These are phyloP conservation scores for Fusarium metavorans DNA, from an alignment of 2,329 filamentous ascomycete species.

Conservation along the genomic window DNA sequence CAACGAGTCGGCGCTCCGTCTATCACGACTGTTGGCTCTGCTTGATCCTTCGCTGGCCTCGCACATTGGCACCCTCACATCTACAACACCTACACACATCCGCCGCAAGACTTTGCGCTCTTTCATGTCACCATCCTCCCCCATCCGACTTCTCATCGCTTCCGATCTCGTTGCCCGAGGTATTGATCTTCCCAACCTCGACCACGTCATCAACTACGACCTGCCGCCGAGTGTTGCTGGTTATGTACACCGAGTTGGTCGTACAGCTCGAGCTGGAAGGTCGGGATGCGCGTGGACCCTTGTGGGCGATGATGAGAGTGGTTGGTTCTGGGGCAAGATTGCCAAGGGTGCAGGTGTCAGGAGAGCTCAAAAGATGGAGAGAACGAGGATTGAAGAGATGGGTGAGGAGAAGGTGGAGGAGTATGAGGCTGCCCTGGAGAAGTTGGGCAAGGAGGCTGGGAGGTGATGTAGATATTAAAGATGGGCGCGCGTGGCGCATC, in stretches of 20 bases:
- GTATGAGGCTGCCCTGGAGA: slow-evolving; percentile 70
- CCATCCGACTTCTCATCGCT: slow-evolving; percentile 82
- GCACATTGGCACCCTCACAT: slow-evolving; percentile 78
- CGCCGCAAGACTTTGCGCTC: slow-evolving; percentile 75
- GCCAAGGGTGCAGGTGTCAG: slow-evolving; percentile 67
- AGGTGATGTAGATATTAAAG: slow-evolving; percentile 35
- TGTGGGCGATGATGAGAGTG: slow-evolving; percentile 82
- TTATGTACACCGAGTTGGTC: slow-evolving; percentile 92
- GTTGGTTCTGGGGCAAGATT: slow-evolving; percentile 93
- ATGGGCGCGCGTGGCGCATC: slow-evolving; percentile 12
- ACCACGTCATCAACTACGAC: slow-evolving; percentile 94
- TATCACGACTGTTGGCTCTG: slow-evolving; percentile 81
- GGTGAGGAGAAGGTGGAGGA: slow-evolving; percentile 58
- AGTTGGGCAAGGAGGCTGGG: slow-evolving; percentile 71
- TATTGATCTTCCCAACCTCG: slow-evolving; percentile 82
- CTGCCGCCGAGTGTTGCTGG: slow-evolving; percentile 82
- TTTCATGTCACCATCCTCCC: slow-evolving; percentile 75
- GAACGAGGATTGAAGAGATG: slow-evolving; percentile 62
- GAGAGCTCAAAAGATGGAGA: slow-evolving; percentile 59
- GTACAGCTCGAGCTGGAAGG: slow-evolving; percentile 86
- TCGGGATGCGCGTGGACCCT: slow-evolving; percentile 87
- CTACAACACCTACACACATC: slow-evolving; percentile 78
- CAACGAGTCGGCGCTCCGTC: slow-evolving; percentile 86
- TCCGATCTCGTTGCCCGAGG: slow-evolving; percentile 95
- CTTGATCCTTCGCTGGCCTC: slow-evolving; percentile 70